Evolutionary conservation across 768 basidiomycete species (phyloP), one percentile per base, ranked within the genome.

Genomic region (Leccinum incarnatum): DNA sequence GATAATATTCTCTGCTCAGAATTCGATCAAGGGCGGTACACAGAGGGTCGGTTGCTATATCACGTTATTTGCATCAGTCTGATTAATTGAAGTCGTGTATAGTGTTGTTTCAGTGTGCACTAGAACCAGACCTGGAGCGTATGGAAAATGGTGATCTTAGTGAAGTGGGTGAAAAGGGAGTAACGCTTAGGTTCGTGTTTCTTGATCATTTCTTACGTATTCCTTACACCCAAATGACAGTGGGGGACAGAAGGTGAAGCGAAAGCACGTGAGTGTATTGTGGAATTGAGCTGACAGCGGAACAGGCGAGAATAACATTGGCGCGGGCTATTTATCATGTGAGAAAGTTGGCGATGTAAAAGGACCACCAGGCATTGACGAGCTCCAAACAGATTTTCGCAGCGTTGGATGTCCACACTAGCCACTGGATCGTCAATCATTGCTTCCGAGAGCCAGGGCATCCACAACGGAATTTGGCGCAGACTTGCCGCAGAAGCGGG

Each of bases 91-190:
- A 30, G 25, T 29, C 27, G 9, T 10, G 3, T 21, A 6, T 36
- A 76, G 77, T 78, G 17, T 29, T 78, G 1, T 57, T 68, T 45
- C 76, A 77, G 46, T 78, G 77, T 55, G 76, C 73, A 7, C 65
- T 83, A 4, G 68, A 75, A 55, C 75, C 73, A 32, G 81, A 83
- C 65, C 57, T 83, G 12, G 72, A 67, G 40, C 64, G 79, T 6
- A 77, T 81, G 60, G 77, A 78, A 27, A 85, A 85, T 23, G 86
- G 87, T 0, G 88, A 89, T 65, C 66, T 76, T 42, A 87, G 86
- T 1, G 87, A 90, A 70, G 83, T 89, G 15, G 87, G 88, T 4
- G 87, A 88, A 67, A 86, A 84, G 65, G 87, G 86, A 1, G 66
- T 85, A 10, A 88, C 84, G 1, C 61, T 84, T 11, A 77, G 76